Evolutionary conservation across 2,329 filamentous ascomycete species (phyloP).

Genomic region (Colletotrichum magnum): DNA sequence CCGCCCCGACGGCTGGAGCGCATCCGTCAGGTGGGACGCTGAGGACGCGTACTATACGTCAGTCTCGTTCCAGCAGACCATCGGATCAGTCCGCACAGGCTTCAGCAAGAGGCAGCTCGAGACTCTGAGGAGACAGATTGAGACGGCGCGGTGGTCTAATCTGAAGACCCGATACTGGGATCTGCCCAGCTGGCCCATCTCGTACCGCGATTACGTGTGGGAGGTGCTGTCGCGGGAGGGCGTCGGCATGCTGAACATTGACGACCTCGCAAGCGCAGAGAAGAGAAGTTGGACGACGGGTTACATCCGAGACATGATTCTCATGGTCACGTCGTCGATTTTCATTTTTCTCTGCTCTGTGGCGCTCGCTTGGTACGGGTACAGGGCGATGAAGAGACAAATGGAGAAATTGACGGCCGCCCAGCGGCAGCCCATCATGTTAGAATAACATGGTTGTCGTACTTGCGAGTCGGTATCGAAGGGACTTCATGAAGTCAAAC

Average conservation of each 20-base stretch:
- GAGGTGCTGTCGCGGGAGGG: constrained; percentile 65
- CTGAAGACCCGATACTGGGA: constrained; percentile 73
- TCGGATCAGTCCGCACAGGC: constrained; percentile 65
- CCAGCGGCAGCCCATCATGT: neutral
- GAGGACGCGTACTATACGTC: constrained; percentile 71
- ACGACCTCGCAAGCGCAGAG: constrained; percentile 61
- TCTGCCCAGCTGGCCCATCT: constrained; percentile 69
- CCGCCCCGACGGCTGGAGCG: too few species aligned
- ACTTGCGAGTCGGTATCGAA: too few species aligned
- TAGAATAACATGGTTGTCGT: neutral
- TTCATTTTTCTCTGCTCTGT: neutral
- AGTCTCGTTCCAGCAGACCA: constrained; percentile 65
- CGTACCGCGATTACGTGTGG: constrained; percentile 69
- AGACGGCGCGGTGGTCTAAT: constrained; percentile 64
- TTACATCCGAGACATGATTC: constrained; percentile 1
- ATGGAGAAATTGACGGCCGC: neutral
- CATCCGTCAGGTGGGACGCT: neutral
- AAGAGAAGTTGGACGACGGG: constrained; percentile 9
- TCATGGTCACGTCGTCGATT: neutral
- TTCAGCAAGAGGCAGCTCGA: constrained; percentile 60
- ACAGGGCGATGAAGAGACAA: constrained; percentile 1
- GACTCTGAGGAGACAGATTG: constrained; percentile 60
- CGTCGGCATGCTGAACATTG: constrained; percentile 72
- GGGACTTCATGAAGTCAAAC: too few species aligned
- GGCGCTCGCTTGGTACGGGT: neutral